phyloP scores from a whole-genome alignment of 306 rosid species.

The Canavalia gladiata region DNA sequence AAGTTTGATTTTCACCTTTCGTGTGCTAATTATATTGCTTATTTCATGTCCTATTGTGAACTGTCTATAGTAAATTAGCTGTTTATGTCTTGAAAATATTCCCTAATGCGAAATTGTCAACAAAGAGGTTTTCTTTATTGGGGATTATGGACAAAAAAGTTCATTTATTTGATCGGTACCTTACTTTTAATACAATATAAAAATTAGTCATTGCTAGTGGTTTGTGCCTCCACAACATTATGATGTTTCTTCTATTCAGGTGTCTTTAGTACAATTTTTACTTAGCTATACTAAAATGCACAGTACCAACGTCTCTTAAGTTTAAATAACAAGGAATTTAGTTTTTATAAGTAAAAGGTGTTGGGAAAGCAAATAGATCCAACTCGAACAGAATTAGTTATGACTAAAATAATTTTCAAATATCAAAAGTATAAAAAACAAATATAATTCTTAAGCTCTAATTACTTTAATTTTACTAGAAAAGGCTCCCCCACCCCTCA shows the following conservation, averaged over 20 bases:
- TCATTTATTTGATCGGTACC: conserved; percentile 65
- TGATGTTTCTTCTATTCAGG: conserved; percentile 47
- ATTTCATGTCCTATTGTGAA: conserved; percentile 59
- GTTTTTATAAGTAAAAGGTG: background rate
- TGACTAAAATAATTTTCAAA: no score
- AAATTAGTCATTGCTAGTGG: conserved; percentile 49
- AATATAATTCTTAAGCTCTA: background rate
- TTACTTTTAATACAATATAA: conserved; percentile 36
- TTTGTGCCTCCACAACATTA: conserved; percentile 56
- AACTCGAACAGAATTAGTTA: background rate
- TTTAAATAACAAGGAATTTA: background rate
- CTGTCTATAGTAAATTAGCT: conserved; percentile 61
- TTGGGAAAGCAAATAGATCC: background rate
- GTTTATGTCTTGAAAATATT: conserved; percentile 68
- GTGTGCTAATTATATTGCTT: conserved; percentile 52
- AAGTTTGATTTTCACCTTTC: conserved; percentile 47
- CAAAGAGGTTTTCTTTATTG: conserved; percentile 56
- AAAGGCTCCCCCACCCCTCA: background rate
- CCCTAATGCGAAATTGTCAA: conserved; percentile 74
- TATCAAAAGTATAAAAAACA: no score
- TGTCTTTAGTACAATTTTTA: conserved; percentile 47
- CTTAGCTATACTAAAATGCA: background rate
- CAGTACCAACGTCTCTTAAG: background rate
- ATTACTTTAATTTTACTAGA: background rate
- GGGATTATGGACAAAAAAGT: conserved; percentile 59